phyloP scores from a whole-genome alignment of 2,329 filamentous ascomycete species.

The Alternaria ventricosa region DNA sequence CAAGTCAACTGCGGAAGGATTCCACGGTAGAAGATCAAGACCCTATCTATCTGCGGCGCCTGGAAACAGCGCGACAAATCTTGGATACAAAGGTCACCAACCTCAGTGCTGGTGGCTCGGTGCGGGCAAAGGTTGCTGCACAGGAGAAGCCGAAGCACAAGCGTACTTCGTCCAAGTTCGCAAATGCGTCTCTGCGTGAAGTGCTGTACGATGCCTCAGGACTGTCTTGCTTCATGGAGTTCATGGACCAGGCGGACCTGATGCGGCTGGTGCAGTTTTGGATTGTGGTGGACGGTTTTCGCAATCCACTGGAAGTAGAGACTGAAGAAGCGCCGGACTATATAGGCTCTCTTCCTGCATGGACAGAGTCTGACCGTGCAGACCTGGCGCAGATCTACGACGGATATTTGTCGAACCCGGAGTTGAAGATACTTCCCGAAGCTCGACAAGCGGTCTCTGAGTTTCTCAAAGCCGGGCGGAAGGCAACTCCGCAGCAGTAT shows the following conservation, averaged over 20 bases:
- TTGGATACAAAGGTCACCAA: slow-evolving; percentile 88
- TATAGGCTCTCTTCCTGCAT: slow-evolving; percentile 59
- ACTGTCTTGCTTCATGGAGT: slow-evolving; percentile 99
- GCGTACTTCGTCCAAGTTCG: slow-evolving; percentile 66
- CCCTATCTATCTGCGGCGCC: slow-evolving; percentile 80
- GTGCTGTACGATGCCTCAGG: slow-evolving; percentile 89
- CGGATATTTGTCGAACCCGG: slow-evolving; percentile 81
- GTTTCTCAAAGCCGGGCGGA: slow-evolving; percentile 79
- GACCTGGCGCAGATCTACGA: slow-evolving; percentile 93
- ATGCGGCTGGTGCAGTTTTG: slow-evolving; percentile 97
- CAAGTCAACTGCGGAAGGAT: slow-evolving; percentile 89
- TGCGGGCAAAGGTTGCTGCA: slow-evolving; percentile 49
- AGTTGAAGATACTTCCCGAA: slow-evolving; percentile 76
- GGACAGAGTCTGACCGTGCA: slow-evolving; percentile 82
- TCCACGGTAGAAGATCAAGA: slow-evolving; percentile 79
- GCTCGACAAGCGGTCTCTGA: slow-evolving; percentile 73
- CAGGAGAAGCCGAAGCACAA: slow-evolving; percentile 48
- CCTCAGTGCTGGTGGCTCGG: slow-evolving; percentile 71
- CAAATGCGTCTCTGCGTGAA: slow-evolving; percentile 79
- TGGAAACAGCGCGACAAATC: slow-evolving; percentile 90
- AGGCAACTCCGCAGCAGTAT: slow-evolving; percentile 81
- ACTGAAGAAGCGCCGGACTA: slow-evolving; percentile 70
- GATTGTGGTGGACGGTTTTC: slow-evolving; percentile 95
- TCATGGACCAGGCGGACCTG: slow-evolving; percentile 89
- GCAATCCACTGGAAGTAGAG: slow-evolving; percentile 89